Percentiles rank a stretch among this genome's conserved stretches.
Evolutionary conservation across 129 eudicot genomes (phyloP).

Genomic region (Tagetes erecta): DNA sequence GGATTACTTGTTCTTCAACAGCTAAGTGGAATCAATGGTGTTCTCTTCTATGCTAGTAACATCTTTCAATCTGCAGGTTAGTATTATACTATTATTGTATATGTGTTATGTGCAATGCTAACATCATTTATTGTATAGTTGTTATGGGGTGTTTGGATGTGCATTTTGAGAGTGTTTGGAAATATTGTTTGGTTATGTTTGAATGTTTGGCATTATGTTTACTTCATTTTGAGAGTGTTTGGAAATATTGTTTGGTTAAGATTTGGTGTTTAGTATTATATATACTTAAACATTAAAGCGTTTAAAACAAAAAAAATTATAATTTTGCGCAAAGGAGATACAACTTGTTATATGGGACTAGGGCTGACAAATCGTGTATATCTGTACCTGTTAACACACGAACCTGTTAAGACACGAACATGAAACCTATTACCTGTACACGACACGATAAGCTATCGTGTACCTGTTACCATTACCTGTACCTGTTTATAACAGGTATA

Average conservation of each 20-base stretch:
- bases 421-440: too few species aligned
- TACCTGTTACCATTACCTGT: too few species aligned
- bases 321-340: background rate
- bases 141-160: constrained; percentile 12
- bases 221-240: background rate
- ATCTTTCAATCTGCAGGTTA: constrained; percentile 85
- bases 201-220: background rate
- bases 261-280: background rate
- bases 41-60: constrained; percentile 78
- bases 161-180: background rate
- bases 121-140: background rate
- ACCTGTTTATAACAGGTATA: too few species aligned
- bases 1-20: constrained; percentile 87
- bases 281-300: background rate
- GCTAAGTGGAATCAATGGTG: constrained; percentile 82
- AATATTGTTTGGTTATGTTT: background rate
- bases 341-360: background rate
- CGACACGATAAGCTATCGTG: too few species aligned
- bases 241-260: background rate
- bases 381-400: too few species aligned
- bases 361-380: too few species aligned
- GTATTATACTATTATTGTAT: constrained; percentile 19
- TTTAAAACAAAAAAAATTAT: background rate
- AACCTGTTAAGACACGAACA: too few species aligned
- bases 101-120: background rate